phyloP scores from a whole-genome alignment of 2,329 filamentous ascomycete species.

The Colletotrichum musae region DNA sequence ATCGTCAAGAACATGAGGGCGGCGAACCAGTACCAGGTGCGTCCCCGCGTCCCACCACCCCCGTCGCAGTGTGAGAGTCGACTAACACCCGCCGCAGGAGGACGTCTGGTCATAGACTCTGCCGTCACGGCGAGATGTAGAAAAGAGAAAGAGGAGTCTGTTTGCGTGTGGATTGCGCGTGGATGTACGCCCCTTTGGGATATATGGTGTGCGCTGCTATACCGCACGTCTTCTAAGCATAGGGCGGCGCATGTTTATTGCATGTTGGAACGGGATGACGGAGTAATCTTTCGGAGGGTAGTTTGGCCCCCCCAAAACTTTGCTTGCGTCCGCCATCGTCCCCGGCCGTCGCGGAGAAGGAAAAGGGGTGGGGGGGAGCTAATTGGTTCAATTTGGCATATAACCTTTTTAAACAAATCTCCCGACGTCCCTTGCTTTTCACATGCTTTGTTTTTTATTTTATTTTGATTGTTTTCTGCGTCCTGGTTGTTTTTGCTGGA shows the following conservation, averaged over 20 bases:
- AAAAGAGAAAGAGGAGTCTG: background rate
- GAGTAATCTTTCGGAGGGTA: conserved; percentile 18
- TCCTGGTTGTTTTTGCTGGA: background rate
- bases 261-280: conserved; percentile 35
- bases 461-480: background rate
- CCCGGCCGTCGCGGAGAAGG: background rate
- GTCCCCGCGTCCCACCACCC: conserved; percentile 44
- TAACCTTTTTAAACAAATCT: conserved; percentile 15
- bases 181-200: conserved; percentile 5
- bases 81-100: conserved; percentile 66
- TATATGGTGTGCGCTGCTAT: conserved; percentile 4
- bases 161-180: conserved; percentile 1
- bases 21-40: conserved; percentile 94
- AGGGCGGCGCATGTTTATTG: conserved; percentile 35
- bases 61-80: conserved; percentile 10
- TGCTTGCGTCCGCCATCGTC: background rate
- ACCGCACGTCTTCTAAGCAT: conserved; percentile 37
- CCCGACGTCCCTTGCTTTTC: background rate
- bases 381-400: conserved; percentile 32
- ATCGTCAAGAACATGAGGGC: conserved; percentile 97
- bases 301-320: background rate
- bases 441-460: background rate
- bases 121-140: conserved; percentile 41
- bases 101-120: conserved; percentile 76
- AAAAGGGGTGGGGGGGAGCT: background rate